Conservation (phyloP, 805 yeast species). For the Wickerhamomyces rabaulensis region DNA sequence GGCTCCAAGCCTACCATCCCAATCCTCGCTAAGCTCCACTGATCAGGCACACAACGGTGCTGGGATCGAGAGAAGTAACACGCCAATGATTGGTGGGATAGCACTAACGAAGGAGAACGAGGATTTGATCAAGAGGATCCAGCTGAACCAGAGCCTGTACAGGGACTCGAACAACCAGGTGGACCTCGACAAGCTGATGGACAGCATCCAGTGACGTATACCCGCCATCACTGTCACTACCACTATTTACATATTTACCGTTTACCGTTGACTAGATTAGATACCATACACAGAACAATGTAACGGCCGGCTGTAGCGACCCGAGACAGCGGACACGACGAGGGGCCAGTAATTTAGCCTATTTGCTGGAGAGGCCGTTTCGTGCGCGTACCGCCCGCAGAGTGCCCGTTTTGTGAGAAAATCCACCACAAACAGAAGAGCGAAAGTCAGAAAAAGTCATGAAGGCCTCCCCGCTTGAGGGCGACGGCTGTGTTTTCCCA, state of each 20-base stretch:
- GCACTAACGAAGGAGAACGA: background rate
- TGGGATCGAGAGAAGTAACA: constrained; percentile 7
- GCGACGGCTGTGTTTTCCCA: background rate
- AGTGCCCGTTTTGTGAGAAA: no score
- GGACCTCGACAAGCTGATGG: background rate
- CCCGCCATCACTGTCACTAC: no score
- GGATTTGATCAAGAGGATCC: constrained; percentile 1
- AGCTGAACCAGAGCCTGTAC: constrained; percentile 3
- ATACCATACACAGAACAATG: no score
- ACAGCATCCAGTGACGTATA: background rate
- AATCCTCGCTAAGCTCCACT: background rate
- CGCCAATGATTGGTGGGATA: constrained; percentile 21
- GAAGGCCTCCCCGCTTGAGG: background rate
- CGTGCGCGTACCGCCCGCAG: no score
- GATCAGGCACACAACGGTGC: background rate
- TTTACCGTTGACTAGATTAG: no score
- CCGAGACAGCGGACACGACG: no score
- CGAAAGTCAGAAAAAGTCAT: no score
- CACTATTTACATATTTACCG: no score
- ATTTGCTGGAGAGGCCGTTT: no score
- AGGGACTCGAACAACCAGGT: constrained; percentile 3
- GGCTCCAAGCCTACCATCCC: constrained; percentile 4
- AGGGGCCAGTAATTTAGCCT: no score
- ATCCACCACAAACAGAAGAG: no score
- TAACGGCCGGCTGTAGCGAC: no score